Evolutionary conservation across 345 rosid genomes (phyloP).

Genomic region (Schrenkiella parvula): DNA sequence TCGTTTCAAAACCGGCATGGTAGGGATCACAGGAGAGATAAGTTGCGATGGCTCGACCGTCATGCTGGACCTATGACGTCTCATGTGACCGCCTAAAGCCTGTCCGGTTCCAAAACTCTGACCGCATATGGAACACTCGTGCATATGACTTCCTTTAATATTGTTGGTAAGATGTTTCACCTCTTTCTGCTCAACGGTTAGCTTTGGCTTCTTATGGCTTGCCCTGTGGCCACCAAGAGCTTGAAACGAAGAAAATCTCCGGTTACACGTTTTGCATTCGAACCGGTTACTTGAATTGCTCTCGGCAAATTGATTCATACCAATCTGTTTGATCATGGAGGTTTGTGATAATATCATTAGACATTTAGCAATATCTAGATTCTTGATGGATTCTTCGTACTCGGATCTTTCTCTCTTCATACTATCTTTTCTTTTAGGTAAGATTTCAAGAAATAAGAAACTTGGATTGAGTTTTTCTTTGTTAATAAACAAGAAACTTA

Average conservation of each 20-base stretch:
- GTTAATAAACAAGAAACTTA: not conserved
- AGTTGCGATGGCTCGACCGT: constrained; percentile 10
- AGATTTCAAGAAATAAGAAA: constrained; percentile 5
- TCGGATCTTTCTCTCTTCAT: constrained; percentile 50
- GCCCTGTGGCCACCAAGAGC: constrained; percentile 81
- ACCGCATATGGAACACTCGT: constrained; percentile 61
- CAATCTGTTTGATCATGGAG: constrained; percentile 21
- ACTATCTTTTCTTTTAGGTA: not conserved
- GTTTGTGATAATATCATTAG: constrained; percentile 43
- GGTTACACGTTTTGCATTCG: constrained; percentile 69
- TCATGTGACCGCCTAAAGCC: constrained; percentile 82
- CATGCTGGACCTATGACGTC: constrained; percentile 46
- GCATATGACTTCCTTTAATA: constrained; percentile 25
- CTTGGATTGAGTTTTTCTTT: not conserved
- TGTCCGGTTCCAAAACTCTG: constrained; percentile 57
- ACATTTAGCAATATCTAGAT: constrained; percentile 44
- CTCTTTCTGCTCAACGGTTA: constrained; percentile 16
- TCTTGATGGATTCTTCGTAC: constrained; percentile 33
- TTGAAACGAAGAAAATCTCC: constrained; percentile 62
- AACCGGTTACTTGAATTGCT: constrained; percentile 23
- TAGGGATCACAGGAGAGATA: constrained; percentile 15
- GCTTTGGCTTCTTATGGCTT: constrained; percentile 59
- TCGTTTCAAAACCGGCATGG: constrained; percentile 49
- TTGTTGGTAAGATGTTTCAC: constrained; percentile 6
- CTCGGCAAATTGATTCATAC: constrained; percentile 1